Base-by-base conservation (phyloP, 768 basidiomycete species). In the Phylloporus sp. region DNA sequence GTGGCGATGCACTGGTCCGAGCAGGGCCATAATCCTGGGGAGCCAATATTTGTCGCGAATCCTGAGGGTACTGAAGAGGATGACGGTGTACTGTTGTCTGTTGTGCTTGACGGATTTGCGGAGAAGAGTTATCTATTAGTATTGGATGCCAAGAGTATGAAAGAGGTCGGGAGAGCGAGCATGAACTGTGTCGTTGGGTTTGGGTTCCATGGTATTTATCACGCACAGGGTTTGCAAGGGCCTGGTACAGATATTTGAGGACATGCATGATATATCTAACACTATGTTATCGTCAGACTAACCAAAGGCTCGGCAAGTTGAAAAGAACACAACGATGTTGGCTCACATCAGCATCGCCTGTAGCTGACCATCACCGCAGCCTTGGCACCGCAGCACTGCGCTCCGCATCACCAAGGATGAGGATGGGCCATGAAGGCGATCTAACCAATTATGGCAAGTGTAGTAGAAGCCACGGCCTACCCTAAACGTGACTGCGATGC, bases 31-130 rank as follows among this genome's bases (percentile, higher is more conserved):
- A 70, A 47, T 10, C 66, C 72, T 5, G 64, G 71, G 13, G 72
- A 74, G 55, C 68, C 73, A 16, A 69, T 74, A 35, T 74, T 74
- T 28, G 61, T 72, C 11, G 45, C 62, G 1, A 41, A 67, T n/a
- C 70, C 73, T 0, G 40, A 63, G 18, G 61, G 59, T 16, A 54
- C 50, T 0, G 53, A 45, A 0, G 73, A 74, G 41, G 73, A 73
- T 44, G 70, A 67, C 11, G 73, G 73, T 0, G 70, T 73, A 3
- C 56, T 74, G 22, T 46, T 74, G 46, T 70, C 54, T n/a, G 67
- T 74, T 15, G 71, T 71, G 27, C 63, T 74, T 16, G 67, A 74
- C 28, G 70, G 63, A 8, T 56, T 53, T 15, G 16, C 53, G 12
- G 65, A 56, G 39, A 62, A 56, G 58, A 74, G 73, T 27, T 68